Evolutionary conservation across 2,329 filamentous ascomycete species (phyloP).

Genomic region (Calonectria montana): DNA sequence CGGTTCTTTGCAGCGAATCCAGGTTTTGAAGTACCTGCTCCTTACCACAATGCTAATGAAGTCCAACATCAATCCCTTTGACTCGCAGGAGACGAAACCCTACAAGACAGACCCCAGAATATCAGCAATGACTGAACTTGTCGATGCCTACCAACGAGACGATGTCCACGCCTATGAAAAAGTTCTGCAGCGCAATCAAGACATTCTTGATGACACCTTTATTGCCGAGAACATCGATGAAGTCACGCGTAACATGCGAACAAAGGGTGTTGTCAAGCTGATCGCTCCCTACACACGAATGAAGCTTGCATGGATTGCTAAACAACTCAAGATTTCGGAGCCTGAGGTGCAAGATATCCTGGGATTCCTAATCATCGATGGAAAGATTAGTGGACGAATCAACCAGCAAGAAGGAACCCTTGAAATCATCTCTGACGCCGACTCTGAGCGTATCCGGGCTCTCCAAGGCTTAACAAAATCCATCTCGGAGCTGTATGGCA

Average conservation of each 20-base stretch:
- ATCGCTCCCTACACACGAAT: constrained; percentile 96
- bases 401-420: constrained; percentile 89
- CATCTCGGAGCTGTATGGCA: constrained; percentile 75
- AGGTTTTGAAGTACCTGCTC: constrained; percentile 96
- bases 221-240: constrained; percentile 99
- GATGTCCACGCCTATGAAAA: constrained; percentile 93
- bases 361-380: constrained; percentile 92
- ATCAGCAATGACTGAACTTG: constrained; percentile 95
- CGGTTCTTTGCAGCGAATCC: constrained; percentile 93
- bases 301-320: constrained; percentile 87
- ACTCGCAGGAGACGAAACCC: constrained; percentile 98
- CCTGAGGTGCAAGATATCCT: constrained; percentile 94
- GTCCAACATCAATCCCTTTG: constrained; percentile 98
- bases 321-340: constrained; percentile 86
- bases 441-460: constrained; percentile 79
- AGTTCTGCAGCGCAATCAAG: constrained; percentile 87
- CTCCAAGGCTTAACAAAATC: constrained; percentile 79
- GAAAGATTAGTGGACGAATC: constrained; percentile 87
- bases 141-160: constrained; percentile 95
- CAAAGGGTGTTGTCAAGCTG: constrained; percentile 91
- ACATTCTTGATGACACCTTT: constrained; percentile 91
- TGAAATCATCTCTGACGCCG: constrained; percentile 79
- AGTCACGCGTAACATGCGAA: constrained; percentile 97
- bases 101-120: constrained; percentile 97
- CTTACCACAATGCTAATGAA: constrained; percentile 99